Evolutionary conservation across 2,329 filamentous ascomycete species (phyloP).

Genomic region (Penicillium sp.): DNA sequence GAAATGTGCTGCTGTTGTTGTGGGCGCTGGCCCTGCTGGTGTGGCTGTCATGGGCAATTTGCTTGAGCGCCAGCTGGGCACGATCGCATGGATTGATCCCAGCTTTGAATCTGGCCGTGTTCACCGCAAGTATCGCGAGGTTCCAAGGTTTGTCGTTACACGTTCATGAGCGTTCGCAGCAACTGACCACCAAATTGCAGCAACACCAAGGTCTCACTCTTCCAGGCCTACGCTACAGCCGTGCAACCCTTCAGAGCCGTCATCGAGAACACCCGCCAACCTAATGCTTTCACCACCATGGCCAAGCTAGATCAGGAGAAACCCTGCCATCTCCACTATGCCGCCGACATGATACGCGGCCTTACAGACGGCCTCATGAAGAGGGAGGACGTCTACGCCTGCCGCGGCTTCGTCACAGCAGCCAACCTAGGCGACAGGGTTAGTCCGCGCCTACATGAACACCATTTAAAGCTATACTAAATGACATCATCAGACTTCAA

Average conservation of each 20-base stretch:
- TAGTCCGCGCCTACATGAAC: not conserved
- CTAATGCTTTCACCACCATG: conserved; percentile 57
- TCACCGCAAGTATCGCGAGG: conserved; percentile 58
- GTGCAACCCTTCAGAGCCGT: conserved; percentile 55
- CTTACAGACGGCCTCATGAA: conserved; percentile 44
- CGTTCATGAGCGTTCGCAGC: not conserved
- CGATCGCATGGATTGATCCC: conserved; percentile 61
- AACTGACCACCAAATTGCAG: conserved; percentile 25
- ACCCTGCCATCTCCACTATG: conserved; percentile 58
- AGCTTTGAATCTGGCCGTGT: conserved; percentile 56
- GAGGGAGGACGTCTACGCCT: conserved; percentile 37
- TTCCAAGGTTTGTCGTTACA: conserved; percentile 48
- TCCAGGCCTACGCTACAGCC: conserved; percentile 58
- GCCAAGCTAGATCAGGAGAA: conserved; percentile 56
- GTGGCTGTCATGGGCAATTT: conserved; percentile 63
- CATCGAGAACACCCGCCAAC: conserved; percentile 47
- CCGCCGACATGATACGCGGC: conserved; percentile 55
- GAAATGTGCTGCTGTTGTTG: conserved; percentile 56
- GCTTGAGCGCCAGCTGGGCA: conserved; percentile 54
- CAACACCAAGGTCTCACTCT: conserved; percentile 63
- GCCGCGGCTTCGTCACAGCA: conserved; percentile 33
- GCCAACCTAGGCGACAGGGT: conserved; percentile 35
- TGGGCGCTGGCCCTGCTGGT: conserved; percentile 60
- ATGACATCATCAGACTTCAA: conserved; percentile 15
- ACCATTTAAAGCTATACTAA: conserved; percentile 3